Evolutionary conservation across 1,139 yeast genomes (phyloP).

Genomic region (Lodderomyces orthopsilosis): DNA sequence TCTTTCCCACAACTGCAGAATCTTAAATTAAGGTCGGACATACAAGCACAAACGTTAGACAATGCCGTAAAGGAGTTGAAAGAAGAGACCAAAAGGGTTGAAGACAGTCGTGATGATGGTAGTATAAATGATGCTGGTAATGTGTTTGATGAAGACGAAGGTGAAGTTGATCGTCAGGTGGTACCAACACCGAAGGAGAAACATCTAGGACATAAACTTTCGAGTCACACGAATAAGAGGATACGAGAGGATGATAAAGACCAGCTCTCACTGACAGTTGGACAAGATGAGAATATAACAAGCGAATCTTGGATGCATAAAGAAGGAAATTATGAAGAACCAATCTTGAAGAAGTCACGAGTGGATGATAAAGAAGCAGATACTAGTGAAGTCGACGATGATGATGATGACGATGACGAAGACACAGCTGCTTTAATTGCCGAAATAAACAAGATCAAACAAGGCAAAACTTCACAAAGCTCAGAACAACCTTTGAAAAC

Average conservation of each 20-base stretch:
- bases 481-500: background rate
- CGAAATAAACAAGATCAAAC: conserved; percentile 55
- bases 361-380: background rate
- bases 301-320: too few relatives aligned
- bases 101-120: background rate
- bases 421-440: conserved; percentile 40
- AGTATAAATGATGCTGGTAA: too few relatives aligned
- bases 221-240: background rate
- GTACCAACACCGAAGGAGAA: background rate
- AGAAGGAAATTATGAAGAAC: too few relatives aligned
- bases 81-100: background rate
- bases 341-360: background rate
- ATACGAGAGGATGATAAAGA: background rate
- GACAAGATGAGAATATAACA: too few relatives aligned
- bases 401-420: conserved; percentile 16
- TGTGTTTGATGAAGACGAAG: background rate
- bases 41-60: conserved; percentile 13
- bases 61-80: conserved; percentile 26
- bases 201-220: background rate
- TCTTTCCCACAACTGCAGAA: conserved; percentile 67
- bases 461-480: conserved; percentile 23
- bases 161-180: background rate
- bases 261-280: background rate
- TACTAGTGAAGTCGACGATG: background rate
- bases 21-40: conserved; percentile 56